phyloP scores from a whole-genome alignment of 169 alveolate species.

The Condylostoma magnum region DNA sequence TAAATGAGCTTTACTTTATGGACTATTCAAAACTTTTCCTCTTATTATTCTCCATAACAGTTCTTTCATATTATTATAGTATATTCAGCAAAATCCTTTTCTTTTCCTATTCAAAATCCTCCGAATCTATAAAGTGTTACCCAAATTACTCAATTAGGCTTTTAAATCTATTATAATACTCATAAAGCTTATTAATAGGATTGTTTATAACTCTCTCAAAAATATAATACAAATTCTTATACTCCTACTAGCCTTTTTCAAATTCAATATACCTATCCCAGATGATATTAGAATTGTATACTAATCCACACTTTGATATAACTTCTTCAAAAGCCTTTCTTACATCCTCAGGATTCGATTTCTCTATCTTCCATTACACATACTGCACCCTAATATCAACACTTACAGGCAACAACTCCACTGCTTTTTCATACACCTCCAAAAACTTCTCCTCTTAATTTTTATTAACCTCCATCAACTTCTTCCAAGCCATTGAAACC shows the following conservation, averaged over 20 bases:
- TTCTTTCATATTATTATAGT: slow-evolving; percentile 14
- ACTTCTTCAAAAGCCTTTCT: slow-evolving; percentile 11
- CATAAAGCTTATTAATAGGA: slow-evolving; percentile 27
- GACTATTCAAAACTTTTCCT: slow-evolving; percentile 18
- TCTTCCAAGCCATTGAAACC: slow-evolving; percentile 13
- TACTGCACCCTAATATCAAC: slow-evolving; percentile 19
- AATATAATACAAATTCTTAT: background rate
- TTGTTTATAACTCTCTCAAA: background rate
- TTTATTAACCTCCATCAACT: slow-evolving; percentile 22
- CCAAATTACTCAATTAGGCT: slow-evolving; percentile 16
- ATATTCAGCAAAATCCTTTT: background rate
- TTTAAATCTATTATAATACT: slow-evolving; percentile 27
- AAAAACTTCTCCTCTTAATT: background rate
- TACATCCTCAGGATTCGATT: background rate
- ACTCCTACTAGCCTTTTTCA: slow-evolving; percentile 20
- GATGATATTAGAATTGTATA: slow-evolving; percentile 8
- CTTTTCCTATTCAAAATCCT: background rate
- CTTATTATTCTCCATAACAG: slow-evolving; percentile 17
- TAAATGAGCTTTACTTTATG: slow-evolving; percentile 14
- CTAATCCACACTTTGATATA: background rate
- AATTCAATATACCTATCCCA: slow-evolving; percentile 29
- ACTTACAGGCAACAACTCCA: slow-evolving; percentile 18
- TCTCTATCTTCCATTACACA: slow-evolving; percentile 8
- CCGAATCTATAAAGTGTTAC: background rate
- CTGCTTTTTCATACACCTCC: slow-evolving; percentile 19